A percentile compares a stretch with the other conserved stretches of the same genome.
phyloP scores from a whole-genome alignment of 352 stramenopile genomes.

The Discostella stelligera region DNA sequence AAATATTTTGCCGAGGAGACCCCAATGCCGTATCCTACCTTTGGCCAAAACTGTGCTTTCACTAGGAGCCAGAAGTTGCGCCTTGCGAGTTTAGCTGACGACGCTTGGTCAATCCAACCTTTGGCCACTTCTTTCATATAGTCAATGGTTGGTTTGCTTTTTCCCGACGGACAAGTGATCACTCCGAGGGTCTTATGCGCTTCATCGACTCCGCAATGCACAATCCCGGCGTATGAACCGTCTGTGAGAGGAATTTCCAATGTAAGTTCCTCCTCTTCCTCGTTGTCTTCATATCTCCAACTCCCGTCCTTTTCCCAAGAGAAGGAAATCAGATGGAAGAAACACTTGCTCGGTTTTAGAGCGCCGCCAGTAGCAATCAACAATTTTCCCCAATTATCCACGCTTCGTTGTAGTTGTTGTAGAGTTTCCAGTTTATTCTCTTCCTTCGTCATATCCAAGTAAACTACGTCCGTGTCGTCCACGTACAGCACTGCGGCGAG shows the following conservation, averaged over 20 bases:
- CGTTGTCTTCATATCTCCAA: constrained; percentile 6
- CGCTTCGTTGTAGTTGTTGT: neutral
- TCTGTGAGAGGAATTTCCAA: constrained; percentile 11
- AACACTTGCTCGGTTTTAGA: constrained; percentile 9
- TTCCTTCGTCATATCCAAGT: neutral
- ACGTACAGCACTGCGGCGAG: too few species aligned
- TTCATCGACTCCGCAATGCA: constrained; percentile 6
- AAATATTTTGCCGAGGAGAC: neutral
- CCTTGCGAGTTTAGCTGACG: neutral
- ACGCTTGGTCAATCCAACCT: constrained; percentile 21
- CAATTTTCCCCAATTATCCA: neutral
- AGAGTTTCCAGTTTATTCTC: neutral
- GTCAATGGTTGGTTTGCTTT: neutral
- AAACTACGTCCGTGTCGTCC: neutral
- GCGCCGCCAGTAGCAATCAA: neutral
- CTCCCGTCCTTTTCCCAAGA: constrained; percentile 4
- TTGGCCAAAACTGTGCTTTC: constrained; percentile 28
- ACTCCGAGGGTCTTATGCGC: constrained; percentile 24
- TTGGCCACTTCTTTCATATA: constrained; percentile 19
- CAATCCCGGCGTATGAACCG: constrained; percentile 1
- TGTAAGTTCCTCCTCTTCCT: neutral
- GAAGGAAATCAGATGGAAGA: constrained; percentile 15
- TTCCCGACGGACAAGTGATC: constrained; percentile 9
- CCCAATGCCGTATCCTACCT: constrained; percentile 16
- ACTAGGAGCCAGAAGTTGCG: constrained; percentile 25